Evolutionary conservation across 495 filamentous ascomycete species (phyloP).

Genomic region (Platismatia glauca): DNA sequence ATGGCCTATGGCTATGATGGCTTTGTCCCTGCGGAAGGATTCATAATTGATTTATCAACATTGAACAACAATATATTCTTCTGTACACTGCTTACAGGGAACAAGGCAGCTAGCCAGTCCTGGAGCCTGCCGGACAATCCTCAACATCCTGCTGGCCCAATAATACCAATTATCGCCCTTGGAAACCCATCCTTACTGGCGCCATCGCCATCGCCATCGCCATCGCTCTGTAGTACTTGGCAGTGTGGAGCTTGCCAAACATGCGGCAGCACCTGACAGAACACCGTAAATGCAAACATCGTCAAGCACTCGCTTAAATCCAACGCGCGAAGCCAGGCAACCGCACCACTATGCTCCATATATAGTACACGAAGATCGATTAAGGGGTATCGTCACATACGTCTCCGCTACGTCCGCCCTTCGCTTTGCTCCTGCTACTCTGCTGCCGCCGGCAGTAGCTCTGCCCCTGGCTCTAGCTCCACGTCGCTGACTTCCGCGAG

Average conservation of each 20-base stretch:
- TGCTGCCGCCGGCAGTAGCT: background rate
- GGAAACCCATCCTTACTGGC: background rate
- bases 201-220: conserved; percentile 20
- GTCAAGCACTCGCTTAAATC: conserved; percentile 21
- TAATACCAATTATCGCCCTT: background rate
- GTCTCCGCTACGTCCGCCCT: conserved; percentile 10
- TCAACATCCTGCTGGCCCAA: background rate
- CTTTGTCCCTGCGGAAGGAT: too few relatives aligned
- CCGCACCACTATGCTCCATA: conserved; percentile 15
- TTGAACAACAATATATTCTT: background rate
- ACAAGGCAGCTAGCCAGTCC: background rate
- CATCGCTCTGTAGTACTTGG: conserved; percentile 14
- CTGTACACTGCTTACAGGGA: background rate
- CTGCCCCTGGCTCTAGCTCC: background rate
- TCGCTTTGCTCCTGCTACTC: background rate
- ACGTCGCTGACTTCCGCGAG: conserved; percentile 6
- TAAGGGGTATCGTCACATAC: conserved; percentile 20
- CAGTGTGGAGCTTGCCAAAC: conserved; percentile 8
- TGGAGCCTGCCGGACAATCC: background rate
- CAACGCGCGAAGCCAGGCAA: conserved; percentile 18
- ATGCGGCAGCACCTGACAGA: conserved; percentile 6
- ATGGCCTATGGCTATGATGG: too few relatives aligned
- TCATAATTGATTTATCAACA: background rate
- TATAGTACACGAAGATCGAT: conserved; percentile 21
- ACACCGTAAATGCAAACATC: conserved; percentile 19